Evolutionary conservation across 225 moss, liverwort and hornwort species (phyloP).

Genomic region (Sphagnum tenellum): DNA sequence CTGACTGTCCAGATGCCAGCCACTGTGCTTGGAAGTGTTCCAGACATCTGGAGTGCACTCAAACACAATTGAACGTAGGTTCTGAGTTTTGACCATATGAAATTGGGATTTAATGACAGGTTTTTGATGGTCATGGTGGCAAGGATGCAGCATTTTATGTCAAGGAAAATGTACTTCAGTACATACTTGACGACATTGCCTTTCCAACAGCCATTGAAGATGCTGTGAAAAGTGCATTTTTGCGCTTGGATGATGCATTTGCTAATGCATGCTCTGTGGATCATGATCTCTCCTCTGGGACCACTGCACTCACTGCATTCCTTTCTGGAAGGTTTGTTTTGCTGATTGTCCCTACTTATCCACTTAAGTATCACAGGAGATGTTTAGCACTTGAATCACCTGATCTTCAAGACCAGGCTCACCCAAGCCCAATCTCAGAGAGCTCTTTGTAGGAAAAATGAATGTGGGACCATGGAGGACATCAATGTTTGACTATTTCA

Average conservation of each 20-base stretch:
- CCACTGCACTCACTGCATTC: conserved; percentile 75
- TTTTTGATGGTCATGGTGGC: conserved; percentile 92
- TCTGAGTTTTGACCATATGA: too few relatives aligned
- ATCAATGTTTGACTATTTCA: too few relatives aligned
- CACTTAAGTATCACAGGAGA: too few relatives aligned
- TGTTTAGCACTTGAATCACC: too few relatives aligned
- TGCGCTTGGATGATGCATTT: conserved; percentile 58
- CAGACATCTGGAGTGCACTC: too few relatives aligned
- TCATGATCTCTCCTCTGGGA: conserved; percentile 58
- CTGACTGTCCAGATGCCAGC: too few relatives aligned
- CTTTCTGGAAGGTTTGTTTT: conserved; percentile 71
- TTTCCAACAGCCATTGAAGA: conserved; percentile 54
- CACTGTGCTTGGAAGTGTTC: too few relatives aligned
- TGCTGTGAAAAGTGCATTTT: conserved; percentile 77
- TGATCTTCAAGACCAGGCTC: too few relatives aligned
- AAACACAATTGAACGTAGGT: too few relatives aligned
- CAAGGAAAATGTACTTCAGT: conserved; percentile 59
- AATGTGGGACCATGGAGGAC: too few relatives aligned
- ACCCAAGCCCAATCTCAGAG: too few relatives aligned
- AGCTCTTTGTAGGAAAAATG: too few relatives aligned
- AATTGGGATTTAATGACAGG: conserved; percentile 22
- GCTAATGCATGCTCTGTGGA: conserved; percentile 47
- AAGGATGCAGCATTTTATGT: conserved; percentile 75
- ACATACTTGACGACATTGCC: conserved; percentile 55
- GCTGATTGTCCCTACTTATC: not conserved